These are phyloP conservation scores for Avena insularis DNA, from an alignment of 176 grass and related monocot species.

Conservation along the genomic window DNA sequence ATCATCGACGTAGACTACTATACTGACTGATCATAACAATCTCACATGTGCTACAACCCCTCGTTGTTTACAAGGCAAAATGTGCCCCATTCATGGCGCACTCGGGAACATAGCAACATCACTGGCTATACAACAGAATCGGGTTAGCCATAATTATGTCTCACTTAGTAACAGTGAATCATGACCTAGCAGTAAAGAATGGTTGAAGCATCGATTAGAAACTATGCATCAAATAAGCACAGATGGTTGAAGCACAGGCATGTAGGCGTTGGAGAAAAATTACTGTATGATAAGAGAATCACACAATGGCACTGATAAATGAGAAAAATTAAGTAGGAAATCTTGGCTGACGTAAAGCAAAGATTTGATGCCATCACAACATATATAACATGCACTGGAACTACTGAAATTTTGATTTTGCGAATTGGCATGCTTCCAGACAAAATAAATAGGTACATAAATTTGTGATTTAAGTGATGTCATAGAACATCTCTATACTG, in stretches of 20 bases:
- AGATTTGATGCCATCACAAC: background rate
- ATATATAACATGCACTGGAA: background rate
- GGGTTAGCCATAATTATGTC: too few relatives aligned
- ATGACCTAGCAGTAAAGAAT: too few relatives aligned
- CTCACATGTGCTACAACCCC: too few relatives aligned
- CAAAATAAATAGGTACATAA: background rate
- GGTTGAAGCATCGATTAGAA: too few relatives aligned
- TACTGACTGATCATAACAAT: too few relatives aligned
- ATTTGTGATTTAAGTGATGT: background rate
- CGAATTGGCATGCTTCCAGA: background rate
- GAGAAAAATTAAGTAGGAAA: background rate
- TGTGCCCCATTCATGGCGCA: too few relatives aligned
- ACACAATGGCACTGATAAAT: background rate
- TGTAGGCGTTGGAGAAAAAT: background rate
- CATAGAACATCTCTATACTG: background rate
- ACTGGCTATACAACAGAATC: too few relatives aligned
- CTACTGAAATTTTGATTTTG: background rate
- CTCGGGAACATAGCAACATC: too few relatives aligned
- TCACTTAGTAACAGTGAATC: too few relatives aligned
- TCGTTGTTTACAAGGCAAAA: too few relatives aligned
- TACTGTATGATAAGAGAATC: background rate
- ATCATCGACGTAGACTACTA: too few relatives aligned
- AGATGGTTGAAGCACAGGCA: background rate
- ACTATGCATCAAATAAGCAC: background rate
- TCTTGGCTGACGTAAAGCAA: background rate